Conservation (phyloP, 805 yeast genomes). For the Teunomyces lycoperdinae region DNA sequence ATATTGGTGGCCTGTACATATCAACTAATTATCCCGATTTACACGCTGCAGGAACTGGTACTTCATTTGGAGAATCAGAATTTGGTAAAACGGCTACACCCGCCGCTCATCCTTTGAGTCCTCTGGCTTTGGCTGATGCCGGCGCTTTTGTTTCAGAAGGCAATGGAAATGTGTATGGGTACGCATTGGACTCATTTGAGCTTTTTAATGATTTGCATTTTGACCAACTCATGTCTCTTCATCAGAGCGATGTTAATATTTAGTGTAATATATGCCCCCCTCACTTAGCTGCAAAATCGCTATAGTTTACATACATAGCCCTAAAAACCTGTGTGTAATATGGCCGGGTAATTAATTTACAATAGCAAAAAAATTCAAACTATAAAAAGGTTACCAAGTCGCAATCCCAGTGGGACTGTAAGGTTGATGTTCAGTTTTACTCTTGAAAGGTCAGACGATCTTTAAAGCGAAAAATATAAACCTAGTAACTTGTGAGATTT, state of each 20-base stretch:
- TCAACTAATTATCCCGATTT: not conserved
- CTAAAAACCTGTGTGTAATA: conserved; percentile 3
- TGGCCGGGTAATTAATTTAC: not conserved
- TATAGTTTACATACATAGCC: not conserved
- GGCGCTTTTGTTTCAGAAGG: not conserved
- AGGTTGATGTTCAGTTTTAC: not conserved
- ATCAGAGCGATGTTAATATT: not conserved
- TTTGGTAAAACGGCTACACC: not conserved
- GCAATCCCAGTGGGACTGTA: not conserved
- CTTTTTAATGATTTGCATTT: conserved; percentile 6
- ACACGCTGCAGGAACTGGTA: not conserved
- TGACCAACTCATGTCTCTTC: conserved; percentile 4
- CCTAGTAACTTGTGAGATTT: conserved; percentile 5
- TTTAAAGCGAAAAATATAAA: conserved; percentile 10
- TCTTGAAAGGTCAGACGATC: conserved; percentile 12
- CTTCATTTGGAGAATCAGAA: not conserved
- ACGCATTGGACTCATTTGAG: conserved; percentile 3
- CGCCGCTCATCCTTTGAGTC: conserved; percentile 4
- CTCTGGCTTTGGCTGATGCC: conserved; percentile 2
- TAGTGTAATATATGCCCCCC: not conserved
- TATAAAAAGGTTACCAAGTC: conserved; percentile 1
- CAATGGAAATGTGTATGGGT: not conserved
- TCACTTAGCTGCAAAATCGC: not conserved
- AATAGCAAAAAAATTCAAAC: not conserved
- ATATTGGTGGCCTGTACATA: not conserved